Percentiles rank a stretch among this genome's conserved stretches.
These are phyloP conservation scores for Fusarium bulbicola DNA, from an alignment of 2,329 filamentous ascomycete species.

Conservation along the genomic window DNA sequence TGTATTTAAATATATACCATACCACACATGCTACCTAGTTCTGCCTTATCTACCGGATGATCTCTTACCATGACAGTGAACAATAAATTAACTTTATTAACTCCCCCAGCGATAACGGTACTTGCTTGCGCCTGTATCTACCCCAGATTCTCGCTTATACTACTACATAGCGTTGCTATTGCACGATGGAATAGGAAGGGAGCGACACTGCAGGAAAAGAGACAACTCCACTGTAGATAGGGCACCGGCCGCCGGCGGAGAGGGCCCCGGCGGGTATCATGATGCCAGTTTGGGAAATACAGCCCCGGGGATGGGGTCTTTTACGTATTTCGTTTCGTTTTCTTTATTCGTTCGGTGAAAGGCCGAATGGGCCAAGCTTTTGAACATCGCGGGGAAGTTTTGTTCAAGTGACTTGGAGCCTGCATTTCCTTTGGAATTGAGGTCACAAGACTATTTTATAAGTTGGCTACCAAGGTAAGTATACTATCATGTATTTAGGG, in stretches of 20 bases:
- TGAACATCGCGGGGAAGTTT: not conserved
- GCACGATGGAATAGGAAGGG: not conserved
- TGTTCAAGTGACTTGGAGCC: not conserved
- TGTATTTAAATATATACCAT: slow-evolving; percentile 15
- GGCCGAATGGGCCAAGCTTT: not conserved
- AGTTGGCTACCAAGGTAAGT: fast-evolving
- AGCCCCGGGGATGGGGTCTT: not conserved
- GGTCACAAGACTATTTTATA: not conserved
- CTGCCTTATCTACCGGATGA: not conserved
- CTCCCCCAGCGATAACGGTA: slow-evolving; percentile 27
- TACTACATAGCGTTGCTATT: not conserved
- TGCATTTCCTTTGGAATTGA: not conserved
- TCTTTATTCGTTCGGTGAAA: slow-evolving; percentile 21
- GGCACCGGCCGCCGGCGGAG: slow-evolving; percentile 21
- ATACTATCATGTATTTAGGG: no score
- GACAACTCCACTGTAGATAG: slow-evolving; percentile 22
- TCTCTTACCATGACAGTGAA: slow-evolving; percentile 11
- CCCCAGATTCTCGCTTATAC: slow-evolving; percentile 21
- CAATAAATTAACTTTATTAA: slow-evolving; percentile 1
- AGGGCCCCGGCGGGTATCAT: slow-evolving; percentile 19
- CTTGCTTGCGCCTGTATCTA: not conserved
- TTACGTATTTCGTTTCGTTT: slow-evolving; percentile 24
- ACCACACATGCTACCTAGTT: not conserved
- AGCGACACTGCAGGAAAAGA: not conserved
- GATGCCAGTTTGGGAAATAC: not conserved